Conservation (phyloP, 805 yeast genomes). For the Barnettozyma vustinii region DNA sequence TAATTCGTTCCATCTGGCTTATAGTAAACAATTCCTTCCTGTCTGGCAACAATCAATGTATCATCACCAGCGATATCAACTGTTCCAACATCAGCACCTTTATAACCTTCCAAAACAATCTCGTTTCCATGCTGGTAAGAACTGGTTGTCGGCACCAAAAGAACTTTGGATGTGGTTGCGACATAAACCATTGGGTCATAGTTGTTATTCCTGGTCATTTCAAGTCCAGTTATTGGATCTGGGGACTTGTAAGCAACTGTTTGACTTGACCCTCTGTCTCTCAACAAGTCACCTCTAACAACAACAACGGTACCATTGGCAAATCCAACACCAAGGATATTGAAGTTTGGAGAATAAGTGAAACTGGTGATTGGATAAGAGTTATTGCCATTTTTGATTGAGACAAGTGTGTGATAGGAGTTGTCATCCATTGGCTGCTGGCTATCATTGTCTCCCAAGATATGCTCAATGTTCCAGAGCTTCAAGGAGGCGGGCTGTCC, state of each 20-base stretch:
- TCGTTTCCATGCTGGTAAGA: conserved; percentile 66
- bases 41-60: conserved; percentile 59
- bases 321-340: conserved; percentile 70
- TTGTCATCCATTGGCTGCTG: conserved; percentile 27
- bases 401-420: conserved; percentile 54
- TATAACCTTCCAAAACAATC: conserved; percentile 35
- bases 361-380: conserved; percentile 74
- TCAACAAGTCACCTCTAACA: conserved; percentile 79
- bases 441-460: conserved; percentile 26
- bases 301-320: conserved; percentile 80
- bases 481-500: conserved; percentile 65
- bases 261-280: conserved; percentile 89
- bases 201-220: conserved; percentile 38
- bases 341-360: conserved; percentile 45
- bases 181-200: conserved; percentile 56
- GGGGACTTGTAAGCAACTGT: conserved; percentile 62
- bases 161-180: conserved; percentile 65
- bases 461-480: conserved; percentile 64
- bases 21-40: conserved; percentile 60
- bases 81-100: conserved; percentile 44
- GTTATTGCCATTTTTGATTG: conserved; percentile 66
- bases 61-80: conserved; percentile 35
- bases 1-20: conserved; percentile 48
- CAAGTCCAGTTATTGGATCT: conserved; percentile 79
- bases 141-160: conserved; percentile 73